A percentile compares a stretch with the other conserved stretches of the same genome.
phyloP scores from a whole-genome alignment of 108 stramenopile genomes.

The Skeletonema potamos region DNA sequence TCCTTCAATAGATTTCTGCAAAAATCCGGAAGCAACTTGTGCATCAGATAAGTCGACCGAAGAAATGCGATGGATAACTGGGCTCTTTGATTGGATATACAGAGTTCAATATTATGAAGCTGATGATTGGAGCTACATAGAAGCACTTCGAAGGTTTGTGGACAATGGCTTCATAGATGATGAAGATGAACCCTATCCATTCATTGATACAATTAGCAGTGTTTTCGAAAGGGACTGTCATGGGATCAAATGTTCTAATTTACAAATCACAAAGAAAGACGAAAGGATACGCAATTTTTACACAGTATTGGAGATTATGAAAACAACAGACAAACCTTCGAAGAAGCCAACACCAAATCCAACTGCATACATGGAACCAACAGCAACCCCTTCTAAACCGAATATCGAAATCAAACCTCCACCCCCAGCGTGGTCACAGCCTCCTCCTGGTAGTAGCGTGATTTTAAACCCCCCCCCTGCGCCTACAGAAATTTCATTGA shows the following conservation, averaged over 20 bases:
- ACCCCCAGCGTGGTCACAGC: background rate
- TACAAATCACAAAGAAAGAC: constrained; percentile 6
- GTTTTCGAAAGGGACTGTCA: constrained; percentile 25
- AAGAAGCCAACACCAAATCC: background rate
- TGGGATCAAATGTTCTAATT: constrained; percentile 1
- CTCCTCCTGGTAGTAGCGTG: background rate
- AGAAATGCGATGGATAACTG: constrained; percentile 26
- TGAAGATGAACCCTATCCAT: background rate
- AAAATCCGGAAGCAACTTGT: constrained; percentile 24
- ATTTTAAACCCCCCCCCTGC: background rate
- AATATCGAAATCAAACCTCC: background rate
- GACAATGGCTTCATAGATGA: constrained; percentile 23
- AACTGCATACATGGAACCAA: background rate
- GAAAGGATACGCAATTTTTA: constrained; percentile 16
- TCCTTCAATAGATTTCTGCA: constrained; percentile 29
- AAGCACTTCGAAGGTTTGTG: constrained; percentile 15
- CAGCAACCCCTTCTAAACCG: background rate
- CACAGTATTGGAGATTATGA: constrained; percentile 7
- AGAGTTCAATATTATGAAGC: constrained; percentile 27
- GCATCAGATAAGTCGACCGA: constrained; percentile 7
- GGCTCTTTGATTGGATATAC: constrained; percentile 33
- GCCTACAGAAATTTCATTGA: background rate
- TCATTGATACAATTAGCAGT: constrained; percentile 21
- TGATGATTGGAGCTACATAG: constrained; percentile 20
- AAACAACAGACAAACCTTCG: background rate